phyloP scores from a whole-genome alignment of 352 stramenopile species.

The Hyaloperonospora arabidopsidis region DNA sequence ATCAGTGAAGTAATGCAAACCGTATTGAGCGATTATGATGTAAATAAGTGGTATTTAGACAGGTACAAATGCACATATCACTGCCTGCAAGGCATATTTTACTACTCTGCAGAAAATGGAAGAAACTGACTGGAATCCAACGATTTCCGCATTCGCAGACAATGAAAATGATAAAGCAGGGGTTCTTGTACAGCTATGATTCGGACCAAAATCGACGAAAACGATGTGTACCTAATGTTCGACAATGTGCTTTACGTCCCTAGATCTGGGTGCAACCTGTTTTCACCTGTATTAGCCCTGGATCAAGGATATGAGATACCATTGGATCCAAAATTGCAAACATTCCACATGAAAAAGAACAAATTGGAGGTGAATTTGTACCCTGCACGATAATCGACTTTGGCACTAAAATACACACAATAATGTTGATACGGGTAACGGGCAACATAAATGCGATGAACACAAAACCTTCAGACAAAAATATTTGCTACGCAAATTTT shows the following conservation, averaged over 20 bases:
- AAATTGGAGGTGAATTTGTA: conserved; percentile 8
- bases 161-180: not conserved
- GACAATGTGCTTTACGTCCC: conserved; percentile 9
- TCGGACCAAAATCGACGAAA: not conserved
- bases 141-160: not conserved
- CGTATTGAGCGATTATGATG: not conserved
- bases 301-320: conserved; percentile 6
- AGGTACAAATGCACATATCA: conserved; percentile 3
- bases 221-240: conserved; percentile 2
- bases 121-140: not conserved
- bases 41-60: conserved; percentile 4
- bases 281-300: conserved; percentile 3
- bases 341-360: conserved; percentile 4
- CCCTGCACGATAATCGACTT: conserved; percentile 1
- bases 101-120: not conserved
- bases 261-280: conserved; percentile 6
- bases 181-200: not conserved
- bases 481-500: conserved; percentile 3
- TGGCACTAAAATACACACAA: conserved; percentile 2
- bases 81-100: not conserved
- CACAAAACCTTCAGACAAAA: not conserved
- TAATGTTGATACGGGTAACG: no score
- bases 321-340: not conserved
- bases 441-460: no score
- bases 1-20: not conserved